Evolutionary conservation across 306 rosid species (phyloP).

Genomic region (Cyamopsis tetragonoloba): DNA sequence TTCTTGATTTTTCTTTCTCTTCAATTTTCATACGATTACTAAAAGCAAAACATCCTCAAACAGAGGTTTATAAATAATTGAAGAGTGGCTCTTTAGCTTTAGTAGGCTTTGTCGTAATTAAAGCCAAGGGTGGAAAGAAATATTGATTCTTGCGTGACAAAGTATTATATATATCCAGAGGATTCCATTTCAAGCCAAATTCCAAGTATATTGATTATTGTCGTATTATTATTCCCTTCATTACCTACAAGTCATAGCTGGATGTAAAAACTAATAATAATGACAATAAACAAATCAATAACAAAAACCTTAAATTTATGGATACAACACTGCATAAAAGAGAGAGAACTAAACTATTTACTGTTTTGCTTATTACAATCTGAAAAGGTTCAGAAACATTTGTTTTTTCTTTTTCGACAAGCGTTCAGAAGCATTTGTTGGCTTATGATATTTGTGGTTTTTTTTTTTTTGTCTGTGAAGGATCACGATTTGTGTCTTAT

Average conservation of each 20-base stretch:
- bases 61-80: constrained; percentile 35
- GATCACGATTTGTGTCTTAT: no score
- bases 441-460: no score
- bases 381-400: no score
- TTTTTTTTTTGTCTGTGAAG: no score
- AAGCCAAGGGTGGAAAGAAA: constrained; percentile 51
- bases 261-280: no score
- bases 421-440: no score
- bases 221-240: constrained; percentile 45
- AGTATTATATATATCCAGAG: constrained; percentile 38
- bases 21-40: background rate
- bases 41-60: constrained; percentile 9
- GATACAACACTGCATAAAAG: background rate
- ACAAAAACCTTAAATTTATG: background rate
- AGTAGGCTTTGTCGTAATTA: constrained; percentile 45
- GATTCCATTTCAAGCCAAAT: constrained; percentile 49
- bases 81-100: constrained; percentile 44
- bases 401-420: no score
- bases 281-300: background rate
- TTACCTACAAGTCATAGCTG: constrained; percentile 30
- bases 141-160: no score
- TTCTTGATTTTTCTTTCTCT: no score
- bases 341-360: no score
- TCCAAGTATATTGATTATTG: constrained; percentile 43
- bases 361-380: no score